A percentile compares a stretch with the other conserved stretches of the same genome.
Evolutionary conservation across 106 monocot species (phyloP).

Genomic region (Xerophyta viscosa): DNA sequence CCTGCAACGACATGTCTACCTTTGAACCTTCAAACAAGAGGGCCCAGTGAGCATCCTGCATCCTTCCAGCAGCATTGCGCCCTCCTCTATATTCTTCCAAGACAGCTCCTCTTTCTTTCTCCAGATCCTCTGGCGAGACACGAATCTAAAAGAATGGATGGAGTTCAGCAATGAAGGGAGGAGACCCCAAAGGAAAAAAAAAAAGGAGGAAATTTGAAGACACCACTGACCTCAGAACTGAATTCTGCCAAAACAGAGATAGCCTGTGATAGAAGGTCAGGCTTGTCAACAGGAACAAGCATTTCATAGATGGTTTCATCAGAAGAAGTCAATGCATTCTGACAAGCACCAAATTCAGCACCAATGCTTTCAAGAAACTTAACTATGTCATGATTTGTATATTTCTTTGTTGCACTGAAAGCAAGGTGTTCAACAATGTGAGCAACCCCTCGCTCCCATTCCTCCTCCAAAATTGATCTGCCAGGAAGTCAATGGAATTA

Average conservation of each 20-base stretch:
- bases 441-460: conserved; percentile 95
- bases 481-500: conserved; percentile 16
- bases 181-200: too few species aligned
- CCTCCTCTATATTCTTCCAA: conserved; percentile 95
- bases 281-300: conserved; percentile 96
- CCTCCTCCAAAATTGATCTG: conserved; percentile 99
- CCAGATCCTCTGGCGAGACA: conserved; percentile 71
- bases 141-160: conserved; percentile 44
- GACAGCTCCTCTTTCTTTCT: conserved; percentile 96
- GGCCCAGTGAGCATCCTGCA: conserved; percentile 97
- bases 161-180: too few species aligned
- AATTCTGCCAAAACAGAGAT: conserved; percentile 96
- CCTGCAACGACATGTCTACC: conserved; percentile 36
- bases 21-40: conserved; percentile 97
- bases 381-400: conserved; percentile 93
- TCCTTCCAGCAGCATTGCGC: conserved; percentile 87
- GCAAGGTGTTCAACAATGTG: conserved; percentile 99
- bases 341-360: conserved; percentile 99
- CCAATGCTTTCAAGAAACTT: conserved; percentile 99
- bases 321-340: conserved; percentile 94
- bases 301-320: conserved; percentile 98
- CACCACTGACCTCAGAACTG: conserved; percentile 87
- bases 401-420: conserved; percentile 92
- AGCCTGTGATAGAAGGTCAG: conserved; percentile 78
- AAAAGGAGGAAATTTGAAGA: too few species aligned